phyloP scores from a whole-genome alignment of 805 yeast genomes.

The Clavispora santaluciae region DNA sequence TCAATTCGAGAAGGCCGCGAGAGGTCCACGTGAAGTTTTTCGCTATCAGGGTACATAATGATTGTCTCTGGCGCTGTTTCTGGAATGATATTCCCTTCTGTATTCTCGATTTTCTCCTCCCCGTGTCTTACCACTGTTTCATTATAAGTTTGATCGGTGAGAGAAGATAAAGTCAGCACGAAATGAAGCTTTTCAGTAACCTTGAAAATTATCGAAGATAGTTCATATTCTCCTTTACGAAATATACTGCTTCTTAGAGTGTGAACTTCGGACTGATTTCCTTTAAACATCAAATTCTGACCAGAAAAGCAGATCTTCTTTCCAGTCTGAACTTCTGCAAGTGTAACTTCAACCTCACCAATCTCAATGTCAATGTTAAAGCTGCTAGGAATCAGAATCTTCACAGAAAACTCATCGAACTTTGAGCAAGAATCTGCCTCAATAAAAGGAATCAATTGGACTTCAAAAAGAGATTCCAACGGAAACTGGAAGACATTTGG shows the following conservation, averaged over 20 bases:
- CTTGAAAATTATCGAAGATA: slow-evolving; percentile 2
- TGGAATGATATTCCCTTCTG: no score
- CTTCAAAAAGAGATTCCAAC: slow-evolving; percentile 32
- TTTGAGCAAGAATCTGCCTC: slow-evolving; percentile 13
- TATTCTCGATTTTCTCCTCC: not conserved
- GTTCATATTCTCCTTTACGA: not conserved
- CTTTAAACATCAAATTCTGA: not conserved
- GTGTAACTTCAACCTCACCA: slow-evolving; percentile 16
- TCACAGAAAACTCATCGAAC: slow-evolving; percentile 34
- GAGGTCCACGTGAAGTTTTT: slow-evolving; percentile 26
- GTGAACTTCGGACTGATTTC: not conserved
- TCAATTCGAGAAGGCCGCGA: slow-evolving; percentile 20
- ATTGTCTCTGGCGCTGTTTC: not conserved
- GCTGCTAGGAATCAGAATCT: slow-evolving; percentile 27
- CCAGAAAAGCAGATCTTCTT: not conserved
- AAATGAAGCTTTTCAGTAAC: slow-evolving; percentile 6
- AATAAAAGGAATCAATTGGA: slow-evolving; percentile 34
- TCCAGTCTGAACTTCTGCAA: slow-evolving; percentile 7
- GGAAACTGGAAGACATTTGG: slow-evolving; percentile 17
- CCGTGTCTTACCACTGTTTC: slow-evolving; percentile 6
- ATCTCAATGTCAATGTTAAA: slow-evolving; percentile 22
- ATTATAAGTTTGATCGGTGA: no score
- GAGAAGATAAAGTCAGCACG: no score
- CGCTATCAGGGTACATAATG: slow-evolving; percentile 14
- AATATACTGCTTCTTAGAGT: not conserved